phyloP scores from a whole-genome alignment of 768 basidiomycete species.

The Kondoa malvinella region DNA sequence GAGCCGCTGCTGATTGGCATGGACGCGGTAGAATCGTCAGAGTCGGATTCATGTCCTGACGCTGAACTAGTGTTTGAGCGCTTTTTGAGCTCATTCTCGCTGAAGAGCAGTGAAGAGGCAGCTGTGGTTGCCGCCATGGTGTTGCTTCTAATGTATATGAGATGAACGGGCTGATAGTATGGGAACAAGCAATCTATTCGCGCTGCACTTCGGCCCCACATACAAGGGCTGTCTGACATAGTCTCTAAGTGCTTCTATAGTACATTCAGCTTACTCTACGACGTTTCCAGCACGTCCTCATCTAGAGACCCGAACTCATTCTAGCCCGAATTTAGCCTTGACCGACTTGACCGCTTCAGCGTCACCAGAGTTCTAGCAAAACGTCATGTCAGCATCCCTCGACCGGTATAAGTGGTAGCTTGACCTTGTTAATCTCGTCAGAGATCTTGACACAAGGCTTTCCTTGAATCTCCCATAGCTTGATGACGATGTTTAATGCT shows the following conservation, averaged over 20 bases:
- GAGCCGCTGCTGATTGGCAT: not conserved
- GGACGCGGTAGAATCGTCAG: not conserved
- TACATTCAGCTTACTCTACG: no score
- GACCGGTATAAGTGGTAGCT: constrained; percentile 4
- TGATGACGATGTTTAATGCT: constrained; percentile 70
- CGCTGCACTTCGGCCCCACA: no score
- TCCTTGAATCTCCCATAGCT: constrained; percentile 56
- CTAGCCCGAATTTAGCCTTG: constrained; percentile 34
- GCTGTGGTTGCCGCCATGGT: not conserved
- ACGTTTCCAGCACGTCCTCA: no score
- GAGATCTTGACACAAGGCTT: constrained; percentile 79
- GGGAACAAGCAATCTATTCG: no score
- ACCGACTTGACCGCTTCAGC: constrained; percentile 43
- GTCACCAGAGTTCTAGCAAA: constrained; percentile 50
- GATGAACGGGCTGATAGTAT: not conserved
- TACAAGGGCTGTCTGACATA: no score
- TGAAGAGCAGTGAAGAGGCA: not conserved
- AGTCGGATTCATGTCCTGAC: not conserved
- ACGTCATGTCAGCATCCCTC: not conserved
- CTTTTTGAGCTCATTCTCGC: not conserved
- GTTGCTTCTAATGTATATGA: not conserved
- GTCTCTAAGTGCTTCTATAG: no score
- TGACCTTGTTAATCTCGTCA: constrained; percentile 70
- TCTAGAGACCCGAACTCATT: no score
- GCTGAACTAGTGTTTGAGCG: not conserved